Evolutionary conservation across 139 green algal species (phyloP).

Genomic region (Dunaliella primolecta): DNA sequence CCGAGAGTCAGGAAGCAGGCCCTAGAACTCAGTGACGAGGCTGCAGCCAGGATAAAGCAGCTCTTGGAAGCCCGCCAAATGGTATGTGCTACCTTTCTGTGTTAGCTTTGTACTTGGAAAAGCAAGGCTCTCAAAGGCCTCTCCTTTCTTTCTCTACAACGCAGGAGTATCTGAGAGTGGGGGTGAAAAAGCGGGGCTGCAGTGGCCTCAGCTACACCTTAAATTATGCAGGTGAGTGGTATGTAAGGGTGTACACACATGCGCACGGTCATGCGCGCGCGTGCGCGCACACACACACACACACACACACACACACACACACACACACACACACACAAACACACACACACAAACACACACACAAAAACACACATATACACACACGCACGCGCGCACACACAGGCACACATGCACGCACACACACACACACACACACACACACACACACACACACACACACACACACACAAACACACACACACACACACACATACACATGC

Average conservation of each 20-base stretch:
- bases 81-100: conserved; percentile 33
- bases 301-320: conserved; percentile 2
- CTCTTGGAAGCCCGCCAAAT: conserved; percentile 80
- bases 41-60: conserved; percentile 69
- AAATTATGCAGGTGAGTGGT: conserved; percentile 89
- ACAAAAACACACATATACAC: background rate
- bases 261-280: background rate
- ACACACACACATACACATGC: no score
- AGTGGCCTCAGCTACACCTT: conserved; percentile 97
- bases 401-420: background rate
- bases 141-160: no score
- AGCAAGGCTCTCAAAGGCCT: no score
- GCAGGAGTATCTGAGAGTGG: conserved; percentile 89
- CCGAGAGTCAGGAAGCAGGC: conserved; percentile 63
- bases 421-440: background rate
- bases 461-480: background rate
- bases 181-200: conserved; percentile 90
- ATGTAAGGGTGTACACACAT: background rate
- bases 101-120: background rate
- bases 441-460: conserved; percentile 3
- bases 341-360: background rate
- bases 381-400: background rate
- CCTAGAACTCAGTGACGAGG: conserved; percentile 84
- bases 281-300: background rate
- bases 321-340: background rate